These are phyloP conservation scores for Suillus americanus DNA, from an alignment of 768 basidiomycete species.

Conservation along the genomic window DNA sequence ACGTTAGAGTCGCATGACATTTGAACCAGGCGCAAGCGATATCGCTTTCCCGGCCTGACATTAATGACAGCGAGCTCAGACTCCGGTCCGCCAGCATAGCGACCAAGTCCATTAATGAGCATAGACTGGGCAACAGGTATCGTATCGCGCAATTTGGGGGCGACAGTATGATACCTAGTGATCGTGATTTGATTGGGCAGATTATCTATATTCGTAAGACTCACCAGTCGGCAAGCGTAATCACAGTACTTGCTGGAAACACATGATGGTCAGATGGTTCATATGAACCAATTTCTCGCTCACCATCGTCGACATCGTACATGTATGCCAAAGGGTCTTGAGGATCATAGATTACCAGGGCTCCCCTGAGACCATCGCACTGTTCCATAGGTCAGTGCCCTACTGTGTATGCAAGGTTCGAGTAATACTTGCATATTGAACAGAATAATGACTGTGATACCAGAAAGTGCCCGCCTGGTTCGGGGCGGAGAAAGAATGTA, in stretches of 20 bases:
- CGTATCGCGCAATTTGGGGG: slow-evolving; percentile 22
- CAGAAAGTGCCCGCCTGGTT: slow-evolving; percentile 30
- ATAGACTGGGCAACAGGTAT: slow-evolving; percentile 25
- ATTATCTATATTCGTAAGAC: not conserved
- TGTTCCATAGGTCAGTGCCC: not conserved
- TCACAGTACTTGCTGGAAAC: slow-evolving; percentile 35
- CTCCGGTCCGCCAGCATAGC: slow-evolving; percentile 27
- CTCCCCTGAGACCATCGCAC: slow-evolving; percentile 25
- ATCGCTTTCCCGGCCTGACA: slow-evolving; percentile 33
- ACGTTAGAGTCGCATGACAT: slow-evolving; percentile 44
- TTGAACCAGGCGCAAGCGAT: slow-evolving; percentile 36
- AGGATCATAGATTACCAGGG: slow-evolving; percentile 29
- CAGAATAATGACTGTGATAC: slow-evolving; percentile 38
- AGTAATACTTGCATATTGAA: slow-evolving; percentile 33
- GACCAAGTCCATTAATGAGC: slow-evolving; percentile 30
- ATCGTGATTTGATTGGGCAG: not conserved
- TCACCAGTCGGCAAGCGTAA: slow-evolving; percentile 43
- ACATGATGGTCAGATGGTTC: not conserved
- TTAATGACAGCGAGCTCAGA: slow-evolving; percentile 36
- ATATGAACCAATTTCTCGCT: not conserved
- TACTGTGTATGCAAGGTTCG: not conserved
- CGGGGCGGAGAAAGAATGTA: slow-evolving; percentile 20
- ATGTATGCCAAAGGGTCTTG: not conserved
- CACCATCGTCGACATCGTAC: slow-evolving; percentile 10
- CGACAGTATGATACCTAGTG: slow-evolving; percentile 16